Evolutionary conservation across 2,329 filamentous ascomycete genomes (phyloP), one percentile per base, ranked within the genome.

Genomic region (Albifimbria verrucaria): DNA sequence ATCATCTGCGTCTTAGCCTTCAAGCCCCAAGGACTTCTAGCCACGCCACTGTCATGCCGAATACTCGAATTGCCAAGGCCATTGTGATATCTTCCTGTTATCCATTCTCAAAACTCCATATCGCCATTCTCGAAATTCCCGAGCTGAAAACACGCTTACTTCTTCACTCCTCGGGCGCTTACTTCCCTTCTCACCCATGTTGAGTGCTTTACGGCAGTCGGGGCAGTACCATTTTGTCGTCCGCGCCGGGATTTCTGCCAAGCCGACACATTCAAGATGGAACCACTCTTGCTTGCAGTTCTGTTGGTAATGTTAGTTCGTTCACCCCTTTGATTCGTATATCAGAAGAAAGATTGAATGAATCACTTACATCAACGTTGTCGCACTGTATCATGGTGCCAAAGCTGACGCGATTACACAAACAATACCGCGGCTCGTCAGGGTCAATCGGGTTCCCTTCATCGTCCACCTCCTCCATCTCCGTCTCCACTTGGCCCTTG

Each of bases 161-260:
- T 77, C 69, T 71, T 79, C 11, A 83, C 70, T 6, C 80, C 80
- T 54, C 82, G 70, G n/a, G 81, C 81, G 55, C 70, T 86, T 11
- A 86, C 80, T 62, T 86, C 82, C 83, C 68, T 77, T 82, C 69
- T 84, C 81, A 6, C 83, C 83, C 59, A 86, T 83, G 47, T 83
- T 82, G 26, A 87, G 70, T 25, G 79, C 71, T 56, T 82, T 79
- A 41, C 86, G 77, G 65, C 90, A 94, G 48, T 90, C 85, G 1
- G 88, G 88, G 68, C 90, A 94, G 63, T 91, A 94, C 90, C 90
- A 94, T 69, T 91, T 92, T 2, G 86, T 86, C 26, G 87, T 88
- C 18, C 88, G 78, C 2, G 85, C 81, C 11, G 89, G 89, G 54
- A 89, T 82, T 22, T 85, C 78, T 11, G 78, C 75, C 28, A 94